phyloP scores from a whole-genome alignment of 2,329 filamentous ascomycete genomes.

The Colletotrichum tamarilloi region DNA sequence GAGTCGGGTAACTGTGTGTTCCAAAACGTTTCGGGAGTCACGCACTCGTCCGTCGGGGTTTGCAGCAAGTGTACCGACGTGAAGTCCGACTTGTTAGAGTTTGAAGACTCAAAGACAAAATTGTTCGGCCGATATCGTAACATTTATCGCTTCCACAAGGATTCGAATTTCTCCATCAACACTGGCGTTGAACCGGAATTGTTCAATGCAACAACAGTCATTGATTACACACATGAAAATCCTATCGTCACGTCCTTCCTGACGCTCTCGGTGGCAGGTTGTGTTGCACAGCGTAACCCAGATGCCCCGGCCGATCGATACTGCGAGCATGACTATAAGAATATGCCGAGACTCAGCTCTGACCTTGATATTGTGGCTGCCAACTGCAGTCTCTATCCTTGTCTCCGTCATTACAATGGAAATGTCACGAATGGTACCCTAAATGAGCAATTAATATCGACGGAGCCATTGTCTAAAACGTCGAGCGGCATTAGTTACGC shows the following conservation, averaged over 20 bases:
- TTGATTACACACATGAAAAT: too few relatives aligned
- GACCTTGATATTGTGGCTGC: neutral
- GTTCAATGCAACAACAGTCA: neutral
- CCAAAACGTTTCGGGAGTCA: neutral
- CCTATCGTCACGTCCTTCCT: neutral
- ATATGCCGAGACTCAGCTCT: neutral
- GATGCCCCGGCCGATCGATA: neutral
- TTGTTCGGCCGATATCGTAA: too few relatives aligned
- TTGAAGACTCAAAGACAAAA: too few relatives aligned
- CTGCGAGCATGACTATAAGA: neutral
- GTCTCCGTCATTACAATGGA: neutral
- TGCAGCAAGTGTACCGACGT: neutral
- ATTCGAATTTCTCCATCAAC: neutral
- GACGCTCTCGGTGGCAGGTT: neutral
- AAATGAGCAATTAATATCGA: neutral
- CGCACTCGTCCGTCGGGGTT: neutral
- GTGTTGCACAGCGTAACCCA: neutral
- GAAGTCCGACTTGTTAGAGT: neutral
- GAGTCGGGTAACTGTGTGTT: neutral
- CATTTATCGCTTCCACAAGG: neutral
- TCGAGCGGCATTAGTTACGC: too few relatives aligned
- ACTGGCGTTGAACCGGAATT: neutral
- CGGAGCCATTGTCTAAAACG: neutral
- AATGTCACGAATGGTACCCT: neutral
- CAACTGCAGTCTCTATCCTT: neutral